Evolutionary conservation across 2,329 filamentous ascomycete species (phyloP).

Genomic region (Colletotrichum graminicola): DNA sequence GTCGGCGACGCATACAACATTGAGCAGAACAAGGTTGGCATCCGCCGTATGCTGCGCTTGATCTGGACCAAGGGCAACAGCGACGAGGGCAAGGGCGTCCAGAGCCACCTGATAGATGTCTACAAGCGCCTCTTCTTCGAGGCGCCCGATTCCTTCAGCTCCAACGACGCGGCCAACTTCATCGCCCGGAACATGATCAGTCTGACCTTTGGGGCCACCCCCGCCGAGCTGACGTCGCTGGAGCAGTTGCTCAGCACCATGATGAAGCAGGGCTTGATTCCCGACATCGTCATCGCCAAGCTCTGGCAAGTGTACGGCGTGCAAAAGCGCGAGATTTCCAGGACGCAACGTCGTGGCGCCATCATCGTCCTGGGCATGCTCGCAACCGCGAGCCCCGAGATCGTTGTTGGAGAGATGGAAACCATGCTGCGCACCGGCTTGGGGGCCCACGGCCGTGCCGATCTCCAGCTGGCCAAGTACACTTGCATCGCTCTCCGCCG

Average conservation of each 20-base stretch:
- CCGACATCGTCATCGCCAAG: slow-evolving; percentile 88
- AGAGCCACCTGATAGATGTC: slow-evolving; percentile 95
- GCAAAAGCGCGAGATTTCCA: slow-evolving; percentile 92
- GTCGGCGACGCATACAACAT: slow-evolving; percentile 96
- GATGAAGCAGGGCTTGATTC: slow-evolving; percentile 93
- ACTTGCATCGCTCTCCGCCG: slow-evolving; percentile 93
- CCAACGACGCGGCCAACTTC: slow-evolving; percentile 94
- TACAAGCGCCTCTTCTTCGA: slow-evolving; percentile 97
- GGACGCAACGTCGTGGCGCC: slow-evolving; percentile 87
- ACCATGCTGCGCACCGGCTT: slow-evolving; percentile 92
- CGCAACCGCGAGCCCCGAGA: slow-evolving; percentile 89
- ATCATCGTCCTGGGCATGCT: slow-evolving; percentile 99
- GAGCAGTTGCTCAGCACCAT: slow-evolving; percentile 96
- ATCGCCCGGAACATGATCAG: slow-evolving; percentile 99
- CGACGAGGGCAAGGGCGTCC: slow-evolving; percentile 98
- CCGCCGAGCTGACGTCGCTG: slow-evolving; percentile 93
- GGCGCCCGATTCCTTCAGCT: slow-evolving; percentile 86
- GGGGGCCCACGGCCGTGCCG: slow-evolving; percentile 81
- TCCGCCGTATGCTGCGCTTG: slow-evolving; percentile 92
- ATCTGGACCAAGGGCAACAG: slow-evolving; percentile 99
- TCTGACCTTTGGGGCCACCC: slow-evolving; percentile 93
- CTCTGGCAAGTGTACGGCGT: slow-evolving; percentile 98
- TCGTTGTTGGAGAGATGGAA: slow-evolving; percentile 95
- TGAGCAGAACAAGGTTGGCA: slow-evolving; percentile 91
- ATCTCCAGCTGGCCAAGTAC: slow-evolving; percentile 91